Evolutionary conservation across 257 asterid species (phyloP).

Genomic region (Prunella vulgaris): DNA sequence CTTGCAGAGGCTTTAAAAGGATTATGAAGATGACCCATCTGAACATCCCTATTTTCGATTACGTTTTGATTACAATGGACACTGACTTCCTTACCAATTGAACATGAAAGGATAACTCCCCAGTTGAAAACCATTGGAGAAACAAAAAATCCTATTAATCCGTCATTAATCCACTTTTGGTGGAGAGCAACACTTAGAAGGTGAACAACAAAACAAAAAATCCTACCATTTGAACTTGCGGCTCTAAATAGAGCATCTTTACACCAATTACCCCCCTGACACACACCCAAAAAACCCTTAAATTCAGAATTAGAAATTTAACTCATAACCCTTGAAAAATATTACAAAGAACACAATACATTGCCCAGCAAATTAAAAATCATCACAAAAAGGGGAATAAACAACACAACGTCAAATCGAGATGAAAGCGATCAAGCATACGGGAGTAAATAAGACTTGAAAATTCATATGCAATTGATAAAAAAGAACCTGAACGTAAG

Average conservation of each 20-base stretch:
- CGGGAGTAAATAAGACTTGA: not conserved
- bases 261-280: not conserved
- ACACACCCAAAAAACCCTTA: not conserved
- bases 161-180: not conserved
- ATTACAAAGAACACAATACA: not conserved
- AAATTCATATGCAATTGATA: not conserved
- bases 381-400: not conserved
- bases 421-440: not conserved
- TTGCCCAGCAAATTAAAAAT: not conserved
- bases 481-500: constrained; percentile 48
- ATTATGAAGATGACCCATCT: not conserved
- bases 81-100: not conserved
- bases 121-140: not conserved
- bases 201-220: not conserved
- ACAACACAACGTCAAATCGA: constrained; percentile 1
- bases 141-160: not conserved
- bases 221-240: not conserved
- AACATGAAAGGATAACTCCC: not conserved
- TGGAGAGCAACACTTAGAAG: not conserved
- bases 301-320: not conserved
- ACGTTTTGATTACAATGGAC: not conserved
- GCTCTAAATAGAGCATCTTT: not conserved
- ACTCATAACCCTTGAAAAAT: not conserved
- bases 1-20: not conserved
- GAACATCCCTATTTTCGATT: not conserved